A percentile compares a stretch with the other conserved stretches of the same genome.
phyloP scores from a whole-genome alignment of 306 rosid species.

The Dalbergia cochinchinensis region DNA sequence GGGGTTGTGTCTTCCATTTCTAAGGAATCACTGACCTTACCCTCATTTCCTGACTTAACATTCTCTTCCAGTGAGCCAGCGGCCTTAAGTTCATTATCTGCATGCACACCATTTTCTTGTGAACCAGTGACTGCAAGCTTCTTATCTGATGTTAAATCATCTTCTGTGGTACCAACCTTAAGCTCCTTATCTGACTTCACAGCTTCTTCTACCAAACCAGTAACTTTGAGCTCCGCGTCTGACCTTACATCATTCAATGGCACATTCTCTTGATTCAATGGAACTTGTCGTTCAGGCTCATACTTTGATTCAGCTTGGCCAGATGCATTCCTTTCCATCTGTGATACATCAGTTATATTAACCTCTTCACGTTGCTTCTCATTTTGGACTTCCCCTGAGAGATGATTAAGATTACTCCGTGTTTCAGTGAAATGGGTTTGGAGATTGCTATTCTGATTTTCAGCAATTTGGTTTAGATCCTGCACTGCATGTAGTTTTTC shows the following conservation, averaged over 20 bases:
- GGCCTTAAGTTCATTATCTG: too few species aligned
- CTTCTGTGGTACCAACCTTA: slow-evolving; percentile 12
- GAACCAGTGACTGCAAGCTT: slow-evolving; percentile 48
- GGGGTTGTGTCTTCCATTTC: slow-evolving; percentile 25
- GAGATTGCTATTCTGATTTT: slow-evolving; percentile 65
- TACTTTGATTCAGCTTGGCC: slow-evolving; percentile 43
- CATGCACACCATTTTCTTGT: neutral
- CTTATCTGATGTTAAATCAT: slow-evolving; percentile 50
- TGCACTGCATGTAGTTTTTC: slow-evolving; percentile 59
- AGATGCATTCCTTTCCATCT: slow-evolving; percentile 29
- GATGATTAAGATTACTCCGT: slow-evolving; percentile 58
- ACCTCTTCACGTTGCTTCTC: slow-evolving; percentile 61
- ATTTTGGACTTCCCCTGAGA: slow-evolving; percentile 64
- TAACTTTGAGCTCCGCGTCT: slow-evolving; percentile 33
- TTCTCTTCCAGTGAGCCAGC: too few species aligned
- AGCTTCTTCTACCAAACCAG: slow-evolving; percentile 40
- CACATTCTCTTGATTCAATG: slow-evolving; percentile 42
- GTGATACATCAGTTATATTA: slow-evolving; percentile 39
- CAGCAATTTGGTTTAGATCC: slow-evolving; percentile 63
- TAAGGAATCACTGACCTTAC: neutral
- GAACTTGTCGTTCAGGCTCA: slow-evolving; percentile 44
- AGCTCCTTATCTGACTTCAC: slow-evolving; percentile 24
- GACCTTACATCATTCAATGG: slow-evolving; percentile 42
- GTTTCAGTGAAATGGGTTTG: slow-evolving; percentile 70
- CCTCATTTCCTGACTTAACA: too few species aligned